Base-by-base conservation (phyloP, 371 early-diverging fungal species). In the Encephalitozoon hellem region DNA sequence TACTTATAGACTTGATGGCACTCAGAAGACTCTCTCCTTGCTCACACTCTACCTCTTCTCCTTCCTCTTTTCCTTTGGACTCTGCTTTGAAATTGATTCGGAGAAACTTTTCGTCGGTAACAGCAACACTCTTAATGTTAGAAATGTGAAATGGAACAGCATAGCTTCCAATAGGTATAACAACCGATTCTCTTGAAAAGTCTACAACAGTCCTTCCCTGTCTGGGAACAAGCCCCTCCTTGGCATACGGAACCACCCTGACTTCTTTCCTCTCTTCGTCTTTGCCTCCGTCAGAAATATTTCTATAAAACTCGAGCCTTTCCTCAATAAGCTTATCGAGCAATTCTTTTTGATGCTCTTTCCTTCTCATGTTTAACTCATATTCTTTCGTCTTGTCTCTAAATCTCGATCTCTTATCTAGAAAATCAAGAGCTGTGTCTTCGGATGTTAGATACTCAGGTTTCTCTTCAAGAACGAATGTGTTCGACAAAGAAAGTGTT, bases 101-200 rank as follows among this genome's bases (percentile, higher is more conserved):
- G 8, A 99, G 86, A 83, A 91, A 55, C 25, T 49, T 92, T 87
- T 96, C 96, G 67, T 95, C 95, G 51, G 88, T 90, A 84, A 96
- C 93, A 83, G 91, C 90, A 4, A 91, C 90, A 81, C 92, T 96
- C 79, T 97, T 97, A 38, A 99, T 84, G 0, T 92, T 92, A 12
- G 92, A 90, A 63, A 97, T 91, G 85, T 99, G 97, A 89, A 99
- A 96, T 23, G 99, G 99, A 2, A 97, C 96, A 0, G 95, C 90
- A 82, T 91, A 89, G 38, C 95, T 95, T 78, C 93, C 92, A 42
- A 99, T 90, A 2, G 99, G 99, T 30, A 97, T 85, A 53, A 96
- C 88, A 65, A 99, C 87, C 8, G 94, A 87, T 63, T 93, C 91
- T 39, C 87, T 89, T 42, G 90, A 88, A 68, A 87, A 88, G 84